Base-by-base conservation (phyloP, 164 flowering plant genomes). In the Paratinospora sagittata region DNA sequence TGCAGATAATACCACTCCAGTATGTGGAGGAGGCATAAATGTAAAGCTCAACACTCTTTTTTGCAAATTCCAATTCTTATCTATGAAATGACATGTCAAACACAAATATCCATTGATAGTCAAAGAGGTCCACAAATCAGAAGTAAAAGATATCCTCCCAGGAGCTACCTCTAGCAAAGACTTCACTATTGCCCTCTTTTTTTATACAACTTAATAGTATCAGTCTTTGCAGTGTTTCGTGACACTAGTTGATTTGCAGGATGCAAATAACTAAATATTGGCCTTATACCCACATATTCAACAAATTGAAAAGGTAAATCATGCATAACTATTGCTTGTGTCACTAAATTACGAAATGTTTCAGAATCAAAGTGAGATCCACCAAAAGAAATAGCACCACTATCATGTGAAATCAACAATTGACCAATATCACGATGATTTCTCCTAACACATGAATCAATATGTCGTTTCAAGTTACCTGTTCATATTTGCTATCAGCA, bases 1-100 rank as follows among this genome's bases (percentile, higher is more conserved):
- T 17, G 27, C 45, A 34, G 23, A 65, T 5, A 65, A 14, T 14
- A 21, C 41, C 6, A 65, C 12, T 11, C 3, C 45, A 34, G 2
- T 65, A 39, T 65, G 67, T 33, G 67, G 23, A 33, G 24, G 13
- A 8, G 65, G 65, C 36, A 65, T 65, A 43, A 14, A 65, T 8
- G 27, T 8, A 39, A 37, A 66, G 8, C 21, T 66, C 3, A 66
- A 14, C 0, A 66, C 17, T 3, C 47, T 19, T 34, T 66, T 66
- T 21, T n/a, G 27, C 23, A 66, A 37, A 24, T 39, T 41, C 27
- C 52, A 66, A n/a, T 21, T 17, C 8, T 16, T 19, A 41, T 66
- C 27, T 19, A 66, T 6, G 34, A 66, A 66, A 16, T 66, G 47
- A 0, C 49, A 26, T 26, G 52, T n/a, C 4, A 66, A 27, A 3